These are phyloP conservation scores for Apiospora saccharicola DNA, from an alignment of 2,329 filamentous ascomycete genomes.

Conservation along the genomic window DNA sequence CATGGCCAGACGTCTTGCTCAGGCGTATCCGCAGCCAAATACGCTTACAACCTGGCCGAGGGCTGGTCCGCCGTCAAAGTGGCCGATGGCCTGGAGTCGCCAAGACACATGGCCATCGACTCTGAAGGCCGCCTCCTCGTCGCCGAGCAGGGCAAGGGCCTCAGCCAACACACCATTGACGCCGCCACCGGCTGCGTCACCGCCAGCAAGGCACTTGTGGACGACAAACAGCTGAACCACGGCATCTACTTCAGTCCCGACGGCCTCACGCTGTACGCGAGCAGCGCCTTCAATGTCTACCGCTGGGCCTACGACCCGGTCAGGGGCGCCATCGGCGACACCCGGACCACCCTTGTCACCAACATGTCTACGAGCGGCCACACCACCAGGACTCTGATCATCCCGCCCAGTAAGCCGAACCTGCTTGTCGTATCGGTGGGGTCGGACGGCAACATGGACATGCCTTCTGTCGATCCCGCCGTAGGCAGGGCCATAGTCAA, in stretches of 20 bases:
- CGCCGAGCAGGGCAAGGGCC: constrained; percentile 35
- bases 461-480: constrained; percentile 49
- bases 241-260: constrained; percentile 48
- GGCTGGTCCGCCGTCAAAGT: constrained; percentile 41
- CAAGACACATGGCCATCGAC: constrained; percentile 38
- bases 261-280: constrained; percentile 49
- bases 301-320: constrained; percentile 62
- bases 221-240: constrained; percentile 47
- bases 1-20: constrained; percentile 30
- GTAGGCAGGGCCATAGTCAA: constrained; percentile 65
- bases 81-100: constrained; percentile 33
- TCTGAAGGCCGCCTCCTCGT: constrained; percentile 37
- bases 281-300: constrained; percentile 56
- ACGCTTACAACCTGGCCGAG: constrained; percentile 36
- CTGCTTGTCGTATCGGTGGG: constrained; percentile 65
- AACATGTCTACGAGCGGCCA: constrained; percentile 63
- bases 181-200: constrained; percentile 36
- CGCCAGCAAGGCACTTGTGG: constrained; percentile 33
- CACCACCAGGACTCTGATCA: constrained; percentile 62
- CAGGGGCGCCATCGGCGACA: constrained; percentile 45
- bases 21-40: constrained; percentile 34
- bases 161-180: constrained; percentile 40
- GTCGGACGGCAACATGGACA: constrained; percentile 63
- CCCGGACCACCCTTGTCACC: constrained; percentile 53
- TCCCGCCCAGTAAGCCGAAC: constrained; percentile 56